Base-by-base conservation (phyloP, 371 early-diverging fungal species). In the Apophysomyces sp. region DNA sequence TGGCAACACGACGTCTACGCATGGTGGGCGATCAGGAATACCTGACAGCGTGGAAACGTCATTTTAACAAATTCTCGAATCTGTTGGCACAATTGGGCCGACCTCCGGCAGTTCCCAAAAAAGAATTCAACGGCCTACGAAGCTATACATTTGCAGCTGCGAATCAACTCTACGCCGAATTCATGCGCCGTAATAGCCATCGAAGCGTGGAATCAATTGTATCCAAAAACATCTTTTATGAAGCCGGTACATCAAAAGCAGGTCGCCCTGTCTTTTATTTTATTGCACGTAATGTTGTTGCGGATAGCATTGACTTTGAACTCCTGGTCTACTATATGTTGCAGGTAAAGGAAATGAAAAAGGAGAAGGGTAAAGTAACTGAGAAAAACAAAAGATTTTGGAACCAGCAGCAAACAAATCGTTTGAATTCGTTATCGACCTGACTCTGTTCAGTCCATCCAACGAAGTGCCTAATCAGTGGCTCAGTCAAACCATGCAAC, bases 81-180 rank as follows among this genome's bases (percentile, higher is more conserved):
- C 61, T 94, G 37, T 65, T 95, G 56, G 90, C 93, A 18, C 92
- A 92, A 65, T 78, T 95, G 15, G 96, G 94, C 8, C 89, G 90
- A 41, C 91, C 92, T 9, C 65, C 74, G 18, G 70, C 67, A 60
- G 67, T 77, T 49, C 55, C 62, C 31, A 76, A 74, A 1, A 72
- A 74, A 32, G 73, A 71, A 30, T 40, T 52, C 0, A 18, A 37
- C 3, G 36, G 24, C 5, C 51, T 60, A 8, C 55, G 62, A 15
- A 69, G 67, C 24, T 70, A 71, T 31, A 70, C 78, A 0, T 62
- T 72, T 55, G 73, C 72, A 52, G 71, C 73, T 15, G 73, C 77
- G 18, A 77, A 72, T 34, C 85, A 87, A 59, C 70, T 82, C 41
- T 89, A 89, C 62, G 72, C 79, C 31, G 94, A 92, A 53, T 92